phyloP scores from a whole-genome alignment of 495 filamentous ascomycete species.

The Penicillium simplicissimum region DNA sequence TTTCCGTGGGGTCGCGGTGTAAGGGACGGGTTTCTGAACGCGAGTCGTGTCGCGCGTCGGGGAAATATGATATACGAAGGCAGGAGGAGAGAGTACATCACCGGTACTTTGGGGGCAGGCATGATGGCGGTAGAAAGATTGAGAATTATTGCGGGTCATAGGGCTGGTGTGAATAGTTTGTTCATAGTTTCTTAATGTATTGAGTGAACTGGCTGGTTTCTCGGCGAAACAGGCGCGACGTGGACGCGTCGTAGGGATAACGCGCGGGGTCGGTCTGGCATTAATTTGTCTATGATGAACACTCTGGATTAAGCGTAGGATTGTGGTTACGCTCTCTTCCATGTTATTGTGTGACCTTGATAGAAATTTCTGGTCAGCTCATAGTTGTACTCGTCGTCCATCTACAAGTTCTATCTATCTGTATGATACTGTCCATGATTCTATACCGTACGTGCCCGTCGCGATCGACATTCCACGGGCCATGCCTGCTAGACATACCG shows the following conservation, averaged over 20 bases:
- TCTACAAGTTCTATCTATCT: neutral
- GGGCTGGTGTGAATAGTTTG: neutral
- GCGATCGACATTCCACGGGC: conserved; percentile 1
- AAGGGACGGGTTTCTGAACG: conserved; percentile 8
- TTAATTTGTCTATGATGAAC: neutral
- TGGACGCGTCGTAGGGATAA: conserved; percentile 19
- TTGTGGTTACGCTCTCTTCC: too few relatives aligned
- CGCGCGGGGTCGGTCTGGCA: neutral
- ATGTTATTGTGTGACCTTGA: neutral
- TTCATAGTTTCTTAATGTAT: neutral
- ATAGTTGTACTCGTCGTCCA: neutral
- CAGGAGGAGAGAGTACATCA: neutral
- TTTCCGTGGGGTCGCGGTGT: neutral
- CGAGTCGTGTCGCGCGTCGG: conserved; percentile 15
- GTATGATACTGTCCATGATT: neutral
- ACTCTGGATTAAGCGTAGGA: too few relatives aligned
- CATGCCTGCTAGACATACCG: neutral
- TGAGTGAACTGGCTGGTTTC: neutral
- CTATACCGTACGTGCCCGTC: neutral
- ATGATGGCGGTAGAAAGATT: neutral
- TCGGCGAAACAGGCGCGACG: conserved; percentile 9
- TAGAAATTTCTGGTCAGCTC: neutral
- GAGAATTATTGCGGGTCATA: neutral
- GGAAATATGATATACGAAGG: neutral
- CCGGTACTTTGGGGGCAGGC: neutral